A percentile compares a stretch with the other conserved stretches of the same genome.
Evolutionary conservation across 805 yeast species (phyloP).

Genomic region (Lipomyces sp.): DNA sequence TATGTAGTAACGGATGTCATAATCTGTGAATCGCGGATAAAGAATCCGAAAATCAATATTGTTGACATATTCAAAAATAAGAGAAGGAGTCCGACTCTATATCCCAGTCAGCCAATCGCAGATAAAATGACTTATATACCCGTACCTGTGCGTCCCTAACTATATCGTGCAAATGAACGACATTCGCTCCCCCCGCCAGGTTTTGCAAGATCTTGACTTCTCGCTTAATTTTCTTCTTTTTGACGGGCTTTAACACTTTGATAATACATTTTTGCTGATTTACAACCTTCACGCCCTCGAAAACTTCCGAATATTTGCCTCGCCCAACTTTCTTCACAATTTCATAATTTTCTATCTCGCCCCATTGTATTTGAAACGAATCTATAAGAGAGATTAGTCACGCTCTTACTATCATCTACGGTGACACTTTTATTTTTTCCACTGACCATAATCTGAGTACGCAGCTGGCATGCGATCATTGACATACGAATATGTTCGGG

Average conservation of each 20-base stretch:
- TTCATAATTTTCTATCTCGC: constrained; percentile 66
- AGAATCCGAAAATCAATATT: constrained; percentile 81
- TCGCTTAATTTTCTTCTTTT: constrained; percentile 85
- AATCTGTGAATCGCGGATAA: constrained; percentile 75
- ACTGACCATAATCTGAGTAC: constrained; percentile 79
- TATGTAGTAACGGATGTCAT: constrained; percentile 82
- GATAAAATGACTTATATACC: not conserved
- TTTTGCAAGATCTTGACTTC: constrained; percentile 88
- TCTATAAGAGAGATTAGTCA: constrained; percentile 41
- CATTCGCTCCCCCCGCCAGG: constrained; percentile 81
- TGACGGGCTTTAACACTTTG: constrained; percentile 90
- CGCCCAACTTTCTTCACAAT: constrained; percentile 84
- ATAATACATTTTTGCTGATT: constrained; percentile 73
- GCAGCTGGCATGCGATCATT: constrained; percentile 68
- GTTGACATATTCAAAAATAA: constrained; percentile 81
- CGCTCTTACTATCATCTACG: not conserved
- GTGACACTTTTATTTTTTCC: not conserved
- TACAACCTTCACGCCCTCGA: constrained; percentile 75
- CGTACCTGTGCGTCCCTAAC: constrained; percentile 71
- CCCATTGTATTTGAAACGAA: constrained; percentile 65
- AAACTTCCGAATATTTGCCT: constrained; percentile 95
- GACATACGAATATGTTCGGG: constrained; percentile 76
- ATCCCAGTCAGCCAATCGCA: not conserved
- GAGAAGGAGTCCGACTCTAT: constrained; percentile 74
- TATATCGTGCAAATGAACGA: constrained; percentile 75